A percentile compares a stretch with the other conserved stretches of the same genome.
Conservation (phyloP, 2,329 filamentous ascomycete species). For the Stagonosporopsis tanaceti region DNA sequence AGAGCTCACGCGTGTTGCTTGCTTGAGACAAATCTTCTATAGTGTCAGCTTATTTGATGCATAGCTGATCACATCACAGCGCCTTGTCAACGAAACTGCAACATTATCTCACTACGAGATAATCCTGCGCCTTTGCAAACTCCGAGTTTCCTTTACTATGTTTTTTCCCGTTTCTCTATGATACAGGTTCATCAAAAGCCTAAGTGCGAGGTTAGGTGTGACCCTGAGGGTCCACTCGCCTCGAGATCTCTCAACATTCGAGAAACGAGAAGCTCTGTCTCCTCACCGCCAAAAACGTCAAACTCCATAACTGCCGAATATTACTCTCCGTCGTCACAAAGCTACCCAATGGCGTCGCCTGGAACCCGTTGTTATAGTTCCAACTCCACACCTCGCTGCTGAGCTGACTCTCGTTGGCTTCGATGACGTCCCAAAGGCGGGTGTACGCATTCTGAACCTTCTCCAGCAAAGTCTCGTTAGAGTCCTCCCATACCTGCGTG, state of each 20-base stretch:
- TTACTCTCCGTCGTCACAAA: constrained; percentile 62
- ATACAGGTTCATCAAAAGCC: too few relatives aligned
- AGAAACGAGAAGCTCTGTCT: constrained; percentile 43
- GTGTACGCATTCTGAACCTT: constrained; percentile 64
- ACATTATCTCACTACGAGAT: too few relatives aligned
- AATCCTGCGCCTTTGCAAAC: too few relatives aligned
- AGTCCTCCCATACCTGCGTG: constrained; percentile 69
- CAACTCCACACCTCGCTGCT: constrained; percentile 70
- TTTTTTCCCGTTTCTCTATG: too few relatives aligned
- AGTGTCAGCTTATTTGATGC: too few relatives aligned
- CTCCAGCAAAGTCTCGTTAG: constrained; percentile 53
- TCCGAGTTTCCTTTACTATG: too few relatives aligned
- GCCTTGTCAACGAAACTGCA: too few relatives aligned
- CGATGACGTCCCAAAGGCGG: constrained; percentile 67
- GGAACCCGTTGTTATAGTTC: constrained; percentile 61
- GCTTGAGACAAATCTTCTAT: too few relatives aligned
- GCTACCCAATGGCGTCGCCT: constrained; percentile 60
- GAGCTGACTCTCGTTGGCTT: constrained; percentile 60
- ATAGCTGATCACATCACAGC: too few relatives aligned
- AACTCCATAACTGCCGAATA: constrained; percentile 65
- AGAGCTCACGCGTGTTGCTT: too few relatives aligned
- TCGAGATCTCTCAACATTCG: neutral
- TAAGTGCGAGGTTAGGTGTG: too few relatives aligned
- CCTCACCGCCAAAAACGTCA: constrained; percentile 65
- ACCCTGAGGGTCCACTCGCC: too few relatives aligned